Percentiles rank a stretch among this genome's conserved stretches.
phyloP scores from a whole-genome alignment of 2,329 filamentous ascomycete species.

The Monosporascus sp. region DNA sequence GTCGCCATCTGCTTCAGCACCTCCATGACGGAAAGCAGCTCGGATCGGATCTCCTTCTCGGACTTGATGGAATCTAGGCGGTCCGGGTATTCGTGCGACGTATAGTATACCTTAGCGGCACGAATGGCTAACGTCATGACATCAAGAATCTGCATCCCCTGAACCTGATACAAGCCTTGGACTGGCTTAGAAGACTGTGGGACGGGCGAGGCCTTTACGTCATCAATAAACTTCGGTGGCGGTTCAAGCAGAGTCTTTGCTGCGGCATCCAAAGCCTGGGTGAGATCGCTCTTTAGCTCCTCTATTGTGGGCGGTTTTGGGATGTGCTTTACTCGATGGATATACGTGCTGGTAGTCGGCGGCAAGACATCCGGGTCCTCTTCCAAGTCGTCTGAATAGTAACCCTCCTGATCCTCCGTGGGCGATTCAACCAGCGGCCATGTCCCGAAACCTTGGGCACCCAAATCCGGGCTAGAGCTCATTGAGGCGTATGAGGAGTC shows the following conservation, averaged over 20 bases:
- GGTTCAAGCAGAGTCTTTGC: slow-evolving; percentile 64
- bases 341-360: slow-evolving; percentile 96
- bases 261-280: slow-evolving; percentile 25
- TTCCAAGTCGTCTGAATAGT: slow-evolving; percentile 54
- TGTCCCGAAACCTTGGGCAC: slow-evolving; percentile 31
- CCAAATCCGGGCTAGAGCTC: slow-evolving; percentile 52
- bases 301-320: slow-evolving; percentile 78
- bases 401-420: slow-evolving; percentile 37
- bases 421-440: slow-evolving; percentile 42
- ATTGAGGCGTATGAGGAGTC: slow-evolving; percentile 58
- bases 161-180: slow-evolving; percentile 76
- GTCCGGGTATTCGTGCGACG: slow-evolving; percentile 80
- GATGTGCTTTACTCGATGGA: slow-evolving; percentile 73
- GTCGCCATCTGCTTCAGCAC: slow-evolving; percentile 87
- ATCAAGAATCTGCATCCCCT: slow-evolving; percentile 88
- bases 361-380: slow-evolving; percentile 79
- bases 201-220: slow-evolving; percentile 9
- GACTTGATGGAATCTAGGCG: slow-evolving; percentile 81
- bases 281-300: slow-evolving; percentile 65
- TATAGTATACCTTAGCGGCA: slow-evolving; percentile 95
- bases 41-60: slow-evolving; percentile 77
- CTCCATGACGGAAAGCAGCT: slow-evolving; percentile 82
- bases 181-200: slow-evolving; percentile 28
- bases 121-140: slow-evolving; percentile 92
- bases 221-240: slow-evolving; percentile 7